Evolutionary conservation across 1,284 basidiomycete genomes (phyloP), one percentile per base, ranked within the genome.

Genomic region (Hymenochaete sp.): DNA sequence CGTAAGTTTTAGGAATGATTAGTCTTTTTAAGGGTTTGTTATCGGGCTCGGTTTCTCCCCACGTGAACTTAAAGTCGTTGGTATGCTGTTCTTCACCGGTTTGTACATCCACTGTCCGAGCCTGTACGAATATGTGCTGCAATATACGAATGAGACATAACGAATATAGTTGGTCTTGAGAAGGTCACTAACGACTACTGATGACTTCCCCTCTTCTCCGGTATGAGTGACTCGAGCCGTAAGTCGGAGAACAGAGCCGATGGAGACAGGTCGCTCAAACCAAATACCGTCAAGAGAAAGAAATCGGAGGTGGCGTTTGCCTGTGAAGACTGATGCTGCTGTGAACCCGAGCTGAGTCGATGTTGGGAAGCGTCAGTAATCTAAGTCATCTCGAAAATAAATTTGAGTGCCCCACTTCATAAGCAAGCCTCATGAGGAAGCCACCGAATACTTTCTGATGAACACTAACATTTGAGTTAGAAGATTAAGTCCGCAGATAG

Each of bases 401-500:
- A 10, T 10, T 10, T 31, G 29, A 9, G n/a, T 29, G 2, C 33
- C 57, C 53, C 53, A 79, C 75, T 63, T 82, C 80, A 52, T 82
- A 79, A 3, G 79, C 83, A 37, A 84, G 65, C 18, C 83, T 66
- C 75, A 79, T 77, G 33, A 79, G 57, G 52, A 72, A 70, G 3
- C 71, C 77, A 66, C 85, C 85, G 56, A 90, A 89, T 7, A 89
- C 72, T 59, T 89, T 89, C 53, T 82, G 80, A 59, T 90, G 86
- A 2, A 89, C 71, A 57, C 81, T 83, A 38, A 10, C 14, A 18
- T 6, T 7, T 36, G 1, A 8, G 7, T 14, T 21, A 25, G 31
- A 21, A 21, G 24, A 38, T 31, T 13, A 4, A 42, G 42, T 25
- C 27, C 10, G 24, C 22, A 26, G 18, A 13, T 3, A 18, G 27